Conservation (phyloP, 2,329 filamentous ascomycete species). For the Pseudogymnoascus sp. region DNA sequence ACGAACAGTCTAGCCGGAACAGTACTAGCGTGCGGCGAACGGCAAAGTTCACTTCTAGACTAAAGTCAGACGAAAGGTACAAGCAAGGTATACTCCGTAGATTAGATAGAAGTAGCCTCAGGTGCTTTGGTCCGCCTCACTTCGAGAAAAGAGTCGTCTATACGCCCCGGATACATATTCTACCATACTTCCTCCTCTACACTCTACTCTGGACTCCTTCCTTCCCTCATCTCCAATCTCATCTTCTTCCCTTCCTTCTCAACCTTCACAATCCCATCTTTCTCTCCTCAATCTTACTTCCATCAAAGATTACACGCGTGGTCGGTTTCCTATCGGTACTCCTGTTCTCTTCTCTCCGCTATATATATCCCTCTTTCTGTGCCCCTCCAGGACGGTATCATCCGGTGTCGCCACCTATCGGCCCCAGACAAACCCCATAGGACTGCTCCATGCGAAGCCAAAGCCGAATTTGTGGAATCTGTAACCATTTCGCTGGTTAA, state of each 20-base stretch:
- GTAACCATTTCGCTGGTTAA: slow-evolving; percentile 5
- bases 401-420: not conserved
- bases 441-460: not conserved
- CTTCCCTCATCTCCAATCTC: slow-evolving; percentile 9
- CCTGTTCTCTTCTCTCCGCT: not conserved
- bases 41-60: slow-evolving; percentile 1
- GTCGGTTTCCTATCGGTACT: not conserved
- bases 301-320: slow-evolving; percentile 6
- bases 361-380: not conserved
- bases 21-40: slow-evolving; percentile 2
- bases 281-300: slow-evolving; percentile 4
- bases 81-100: not conserved
- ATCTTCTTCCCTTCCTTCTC: slow-evolving; percentile 10
- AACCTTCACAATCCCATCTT: slow-evolving; percentile 11
- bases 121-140: slow-evolving; percentile 6
- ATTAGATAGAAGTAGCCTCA: not conserved
- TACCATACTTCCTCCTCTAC: slow-evolving; percentile 13
- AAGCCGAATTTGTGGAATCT: not conserved
- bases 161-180: slow-evolving; percentile 14
- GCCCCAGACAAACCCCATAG: not conserved
- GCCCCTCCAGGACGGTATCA: not conserved
- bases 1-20: not conserved
- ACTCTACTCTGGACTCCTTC: slow-evolving; percentile 2
- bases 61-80: not conserved
- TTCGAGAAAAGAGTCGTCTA: not conserved